Conservation (phyloP, 306 rosid genomes). For the Purshia tridentata region DNA sequence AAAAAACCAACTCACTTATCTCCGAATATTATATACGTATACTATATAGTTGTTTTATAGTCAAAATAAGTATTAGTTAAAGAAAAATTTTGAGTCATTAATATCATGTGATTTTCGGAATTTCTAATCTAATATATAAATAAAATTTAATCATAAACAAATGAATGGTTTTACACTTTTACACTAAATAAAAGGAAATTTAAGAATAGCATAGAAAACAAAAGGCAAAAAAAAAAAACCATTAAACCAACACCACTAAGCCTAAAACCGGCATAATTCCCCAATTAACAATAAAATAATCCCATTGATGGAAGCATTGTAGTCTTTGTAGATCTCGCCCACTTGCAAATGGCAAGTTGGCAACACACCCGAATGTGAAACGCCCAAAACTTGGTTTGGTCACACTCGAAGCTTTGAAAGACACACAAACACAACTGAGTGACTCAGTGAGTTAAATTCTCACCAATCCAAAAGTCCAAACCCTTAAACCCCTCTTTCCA, state of each 20-base stretch:
- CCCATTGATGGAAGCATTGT: not conserved
- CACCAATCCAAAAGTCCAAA: not conserved
- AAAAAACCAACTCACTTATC: no score
- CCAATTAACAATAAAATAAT: constrained; percentile 1
- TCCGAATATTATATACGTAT: no score
- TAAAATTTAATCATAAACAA: not conserved
- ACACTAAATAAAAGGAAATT: not conserved
- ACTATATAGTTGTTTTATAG: no score
- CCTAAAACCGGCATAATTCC: not conserved
- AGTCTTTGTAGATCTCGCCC: not conserved
- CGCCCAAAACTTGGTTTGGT: not conserved
- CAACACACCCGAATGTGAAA: not conserved
- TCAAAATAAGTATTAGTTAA: no score
- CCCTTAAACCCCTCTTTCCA: constrained; percentile 10
- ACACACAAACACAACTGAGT: not conserved
- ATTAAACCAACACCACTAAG: not conserved
- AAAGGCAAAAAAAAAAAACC: not conserved
- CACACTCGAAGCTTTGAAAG: no score
- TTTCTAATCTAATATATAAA: no score
- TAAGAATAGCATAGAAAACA: not conserved
- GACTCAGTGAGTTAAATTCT: not conserved
- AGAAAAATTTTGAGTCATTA: no score
- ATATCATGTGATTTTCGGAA: no score
- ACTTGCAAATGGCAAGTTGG: not conserved
- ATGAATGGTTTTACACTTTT: not conserved